Conservation (phyloP, 2,329 filamentous ascomycete genomes). For the Seiridium unicorne region DNA sequence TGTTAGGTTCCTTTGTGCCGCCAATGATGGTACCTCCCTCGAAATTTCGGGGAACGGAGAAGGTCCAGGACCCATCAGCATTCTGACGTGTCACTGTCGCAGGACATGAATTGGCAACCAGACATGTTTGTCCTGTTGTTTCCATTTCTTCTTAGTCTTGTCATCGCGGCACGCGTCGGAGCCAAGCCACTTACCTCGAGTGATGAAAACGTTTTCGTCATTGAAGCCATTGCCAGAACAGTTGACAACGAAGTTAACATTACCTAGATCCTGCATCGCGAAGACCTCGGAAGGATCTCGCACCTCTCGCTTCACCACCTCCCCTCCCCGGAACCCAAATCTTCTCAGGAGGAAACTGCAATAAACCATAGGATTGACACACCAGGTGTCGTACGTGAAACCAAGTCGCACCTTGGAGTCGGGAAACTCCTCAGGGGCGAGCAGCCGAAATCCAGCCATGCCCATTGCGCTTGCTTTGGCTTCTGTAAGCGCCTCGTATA, state of each 20-base stretch:
- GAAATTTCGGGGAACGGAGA: slow-evolving; percentile 60
- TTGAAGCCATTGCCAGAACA: slow-evolving; percentile 45
- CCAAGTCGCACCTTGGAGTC: slow-evolving; percentile 40
- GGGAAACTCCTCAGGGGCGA: slow-evolving; percentile 36
- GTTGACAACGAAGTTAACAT: slow-evolving; percentile 38
- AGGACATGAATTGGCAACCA: slow-evolving; percentile 34
- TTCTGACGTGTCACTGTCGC: slow-evolving; percentile 57
- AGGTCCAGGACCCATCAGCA: slow-evolving; percentile 61
- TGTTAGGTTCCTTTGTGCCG: slow-evolving; percentile 60
- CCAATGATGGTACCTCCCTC: slow-evolving; percentile 65
- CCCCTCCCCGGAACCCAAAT: slow-evolving; percentile 36
- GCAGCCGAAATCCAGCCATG: slow-evolving; percentile 35
- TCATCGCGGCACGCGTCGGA: neutral
- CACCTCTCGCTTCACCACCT: slow-evolving; percentile 31
- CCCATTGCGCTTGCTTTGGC: slow-evolving; percentile 29
- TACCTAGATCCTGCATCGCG: slow-evolving; percentile 22
- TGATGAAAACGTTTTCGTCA: slow-evolving; percentile 39
- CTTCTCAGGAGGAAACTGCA: slow-evolving; percentile 44
- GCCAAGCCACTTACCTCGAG: slow-evolving; percentile 30
- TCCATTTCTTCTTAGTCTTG: neutral
- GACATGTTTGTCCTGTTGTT: slow-evolving; percentile 41
- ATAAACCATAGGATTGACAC: slow-evolving; percentile 54
- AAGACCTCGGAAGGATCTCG: slow-evolving; percentile 37
- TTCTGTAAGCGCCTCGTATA: slow-evolving; percentile 35
- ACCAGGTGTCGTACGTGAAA: slow-evolving; percentile 53